Percentiles rank a stretch among this genome's conserved stretches.
Evolutionary conservation across 176 grass and related monocot species (phyloP).

Genomic region (Carex scoparia): DNA sequence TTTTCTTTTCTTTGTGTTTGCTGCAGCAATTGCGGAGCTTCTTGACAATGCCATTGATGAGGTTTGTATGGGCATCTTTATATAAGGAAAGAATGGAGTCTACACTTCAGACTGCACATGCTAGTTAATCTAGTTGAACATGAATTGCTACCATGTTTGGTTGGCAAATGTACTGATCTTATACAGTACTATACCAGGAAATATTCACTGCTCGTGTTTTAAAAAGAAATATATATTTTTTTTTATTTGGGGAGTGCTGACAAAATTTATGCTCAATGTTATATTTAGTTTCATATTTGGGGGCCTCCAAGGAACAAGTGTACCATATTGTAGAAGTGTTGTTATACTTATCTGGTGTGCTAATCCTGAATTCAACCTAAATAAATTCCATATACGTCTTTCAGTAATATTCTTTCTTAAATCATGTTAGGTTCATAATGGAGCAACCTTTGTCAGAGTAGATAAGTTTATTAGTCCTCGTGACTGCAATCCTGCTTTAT

Average conservation of each 20-base stretch:
- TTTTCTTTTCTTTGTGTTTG: constrained; percentile 17
- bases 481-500: constrained; percentile 24
- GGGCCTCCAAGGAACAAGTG: not conserved
- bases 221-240: not conserved
- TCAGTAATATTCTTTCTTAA: constrained; percentile 17
- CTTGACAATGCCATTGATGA: constrained; percentile 56
- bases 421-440: constrained; percentile 36
- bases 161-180: not conserved
- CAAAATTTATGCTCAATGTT: not conserved
- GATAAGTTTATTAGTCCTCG: constrained; percentile 39
- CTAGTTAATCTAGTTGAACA: not conserved
- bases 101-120: not conserved
- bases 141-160: not conserved
- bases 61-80: constrained; percentile 19
- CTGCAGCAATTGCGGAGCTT: constrained; percentile 52
- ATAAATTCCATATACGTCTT: not conserved
- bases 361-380: not conserved
- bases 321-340: not conserved
- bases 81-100: not conserved
- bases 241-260: not conserved
- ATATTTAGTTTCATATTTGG: not conserved
- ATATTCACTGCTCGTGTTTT: not conserved
- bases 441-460: constrained; percentile 37
- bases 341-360: not conserved
- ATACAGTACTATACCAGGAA: not conserved